Evolutionary conservation across 2,329 filamentous ascomycete species (phyloP), one percentile per base, ranked within the genome.

Genomic region (Cordyceps javanica): DNA sequence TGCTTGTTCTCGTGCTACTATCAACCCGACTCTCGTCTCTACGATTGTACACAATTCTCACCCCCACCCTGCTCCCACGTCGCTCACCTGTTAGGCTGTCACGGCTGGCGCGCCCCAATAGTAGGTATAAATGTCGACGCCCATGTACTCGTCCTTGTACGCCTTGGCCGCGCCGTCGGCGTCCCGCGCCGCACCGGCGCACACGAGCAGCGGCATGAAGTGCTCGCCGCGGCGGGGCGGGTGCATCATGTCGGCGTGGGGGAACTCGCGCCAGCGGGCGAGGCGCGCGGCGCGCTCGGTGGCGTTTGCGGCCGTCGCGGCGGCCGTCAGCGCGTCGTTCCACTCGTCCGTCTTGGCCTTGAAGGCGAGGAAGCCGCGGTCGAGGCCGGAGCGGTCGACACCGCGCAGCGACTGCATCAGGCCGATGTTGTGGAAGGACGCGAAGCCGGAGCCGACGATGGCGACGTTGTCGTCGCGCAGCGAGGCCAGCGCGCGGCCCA

Each of bases 361-460:
- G 55, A 75, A 65, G 48, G 53, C 58, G 25, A 66, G 63, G 41
- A 41, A 55, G 5, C 3, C 14, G 0, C n/a, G 11, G 13, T 41
- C 46, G 5, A 5, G n/a, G n/a, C n/a, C 7, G n/a, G 54, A 32
- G 8, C 16, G 9, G 19, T 34, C 34, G 13, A 9, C 5, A 11
- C 45, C 55, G 45, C 55, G 55, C 26, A 77, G 62, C 44, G 62
- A 57, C 28, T 76, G 73, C 75, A 83, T 77, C 30, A 73, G 63
- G 25, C 72, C 68, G 9, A 83, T 63, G 65, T 84, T 83, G 66
- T 85, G 82, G 57, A 84, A 73, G 3, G 77, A 80, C 1, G 82
- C 80, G 62, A 84, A 84, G 25, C 82, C 82, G 0, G 80, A 83
- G n/a, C 82, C 82, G 41, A 85, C 63, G 57, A 85, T 75, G 62